Conservation (phyloP, 2,329 filamentous ascomycete species). For the Didymellaceae sp. region DNA sequence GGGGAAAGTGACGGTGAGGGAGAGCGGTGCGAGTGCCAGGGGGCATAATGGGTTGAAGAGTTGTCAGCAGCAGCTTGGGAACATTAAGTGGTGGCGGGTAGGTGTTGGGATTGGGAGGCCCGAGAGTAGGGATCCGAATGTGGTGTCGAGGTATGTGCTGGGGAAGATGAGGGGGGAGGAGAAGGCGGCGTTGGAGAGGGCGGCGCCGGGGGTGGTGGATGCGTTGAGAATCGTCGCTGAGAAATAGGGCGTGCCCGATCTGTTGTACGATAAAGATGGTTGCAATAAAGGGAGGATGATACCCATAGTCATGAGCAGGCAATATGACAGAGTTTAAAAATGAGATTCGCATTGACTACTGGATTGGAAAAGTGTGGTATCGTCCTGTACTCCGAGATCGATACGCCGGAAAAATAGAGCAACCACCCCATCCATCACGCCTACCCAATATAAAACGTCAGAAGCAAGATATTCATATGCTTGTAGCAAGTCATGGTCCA, state of each 20-base stretch:
- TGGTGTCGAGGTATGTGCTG: constrained; percentile 81
- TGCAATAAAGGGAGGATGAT: not conserved
- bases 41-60: constrained; percentile 58
- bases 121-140: constrained; percentile 66
- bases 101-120: constrained; percentile 90
- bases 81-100: constrained; percentile 63
- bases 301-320: constrained; percentile 3
- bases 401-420: constrained; percentile 3
- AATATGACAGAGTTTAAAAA: not conserved
- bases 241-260: constrained; percentile 28
- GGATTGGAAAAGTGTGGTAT: constrained; percentile 28
- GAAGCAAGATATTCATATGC: not conserved
- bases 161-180: constrained; percentile 62
- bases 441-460: constrained; percentile 1
- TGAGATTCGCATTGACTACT: not conserved
- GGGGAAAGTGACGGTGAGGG: constrained; percentile 70
- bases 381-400: constrained; percentile 25
- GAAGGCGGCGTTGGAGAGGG: constrained; percentile 54
- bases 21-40: constrained; percentile 59
- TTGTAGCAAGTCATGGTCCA: not conserved
- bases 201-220: constrained; percentile 57
- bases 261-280: not conserved
- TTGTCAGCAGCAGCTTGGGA: constrained; percentile 37
- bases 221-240: constrained; percentile 60
- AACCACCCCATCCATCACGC: not conserved